Base-by-base conservation (phyloP, 768 basidiomycete species). In the Mycena olivaceomarginata region DNA sequence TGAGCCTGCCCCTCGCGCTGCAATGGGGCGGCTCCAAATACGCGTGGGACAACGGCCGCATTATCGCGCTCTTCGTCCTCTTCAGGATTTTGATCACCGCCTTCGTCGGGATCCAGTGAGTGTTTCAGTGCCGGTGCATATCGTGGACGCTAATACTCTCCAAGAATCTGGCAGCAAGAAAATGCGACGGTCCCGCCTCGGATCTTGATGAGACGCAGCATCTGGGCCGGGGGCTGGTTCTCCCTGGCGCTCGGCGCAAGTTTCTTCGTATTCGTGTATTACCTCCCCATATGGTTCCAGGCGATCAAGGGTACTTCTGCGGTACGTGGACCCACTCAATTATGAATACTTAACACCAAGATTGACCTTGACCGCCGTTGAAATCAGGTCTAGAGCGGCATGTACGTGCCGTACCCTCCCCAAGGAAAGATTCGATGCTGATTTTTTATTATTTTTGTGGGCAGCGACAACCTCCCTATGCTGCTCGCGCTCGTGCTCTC, bases 401-500 rank as follows among this genome's bases (percentile, higher is more conserved):
- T 31, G 31, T 31, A 31, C 31, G 31, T 31, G 31, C 3, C 4
- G 31, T 31, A 31, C 31, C 31, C 31, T 31, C 2, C 31, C 31
- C 4, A 3, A 31, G 31, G 2, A 31, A 31, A 31, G 31, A 31
- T 31, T 31, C 2, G 31, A 31, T 31, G 3, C 31, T 31, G 31
- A 31, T 31, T 31, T 31, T 31, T 31, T 31, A 31, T 31, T 31
- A 4, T 31, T 31, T 31, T 31, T 31, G 31, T 87, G 1, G 87
- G 79, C 25, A 67, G 78, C 70, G 73, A 86, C 43, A 70, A 83
- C 13, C 84, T 91, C 57, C 76, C 85, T 2, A 64, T 87, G 57
- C 81, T 85, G 4, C 81, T 87, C 72, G 75, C 86, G 18, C 80
- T 87, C 39, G 88, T 88, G 0, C 85, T 87, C 2, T 64, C 83